These are phyloP conservation scores for Chrysosphaeria jannelii DNA, from an alignment of 2,329 filamentous ascomycete species.

Conservation along the genomic window DNA sequence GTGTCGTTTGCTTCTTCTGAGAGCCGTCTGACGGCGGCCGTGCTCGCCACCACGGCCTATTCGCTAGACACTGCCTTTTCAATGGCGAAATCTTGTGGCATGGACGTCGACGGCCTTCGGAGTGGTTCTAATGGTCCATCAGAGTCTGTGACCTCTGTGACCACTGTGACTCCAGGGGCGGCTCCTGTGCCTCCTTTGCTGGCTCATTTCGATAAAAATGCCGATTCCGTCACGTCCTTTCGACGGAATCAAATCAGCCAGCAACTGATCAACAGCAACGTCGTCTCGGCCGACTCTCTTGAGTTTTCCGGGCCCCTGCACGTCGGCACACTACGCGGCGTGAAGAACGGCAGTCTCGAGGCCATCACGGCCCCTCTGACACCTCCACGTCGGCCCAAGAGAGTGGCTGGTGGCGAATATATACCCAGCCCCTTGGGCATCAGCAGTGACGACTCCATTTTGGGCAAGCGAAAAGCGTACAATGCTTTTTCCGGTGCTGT, in stretches of 20 bases:
- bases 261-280: constrained; percentile 26
- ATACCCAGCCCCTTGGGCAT: constrained; percentile 8
- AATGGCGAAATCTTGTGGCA: too few relatives aligned
- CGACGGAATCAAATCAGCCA: constrained; percentile 35
- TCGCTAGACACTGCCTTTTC: too few relatives aligned
- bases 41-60: too few relatives aligned
- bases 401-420: constrained; percentile 12
- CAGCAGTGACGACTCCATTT: constrained; percentile 17
- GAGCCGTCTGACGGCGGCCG: too few relatives aligned
- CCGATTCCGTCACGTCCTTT: constrained; percentile 47
- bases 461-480: constrained; percentile 25
- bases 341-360: constrained; percentile 33
- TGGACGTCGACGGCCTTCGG: too few relatives aligned
- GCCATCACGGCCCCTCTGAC: constrained; percentile 39
- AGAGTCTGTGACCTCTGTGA: too few relatives aligned
- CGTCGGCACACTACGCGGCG: constrained; percentile 27
- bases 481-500: constrained; percentile 8
- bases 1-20: too few relatives aligned
- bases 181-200: constrained; percentile 21
- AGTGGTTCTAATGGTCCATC: too few relatives aligned
- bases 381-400: constrained; percentile 28
- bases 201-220: constrained; percentile 34
- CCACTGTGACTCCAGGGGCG: constrained; percentile 12
- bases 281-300: constrained; percentile 29
- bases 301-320: constrained; percentile 29